These are phyloP conservation scores for Rosa rugosa DNA, from an alignment of 306 rosid genomes.

Conservation along the genomic window DNA sequence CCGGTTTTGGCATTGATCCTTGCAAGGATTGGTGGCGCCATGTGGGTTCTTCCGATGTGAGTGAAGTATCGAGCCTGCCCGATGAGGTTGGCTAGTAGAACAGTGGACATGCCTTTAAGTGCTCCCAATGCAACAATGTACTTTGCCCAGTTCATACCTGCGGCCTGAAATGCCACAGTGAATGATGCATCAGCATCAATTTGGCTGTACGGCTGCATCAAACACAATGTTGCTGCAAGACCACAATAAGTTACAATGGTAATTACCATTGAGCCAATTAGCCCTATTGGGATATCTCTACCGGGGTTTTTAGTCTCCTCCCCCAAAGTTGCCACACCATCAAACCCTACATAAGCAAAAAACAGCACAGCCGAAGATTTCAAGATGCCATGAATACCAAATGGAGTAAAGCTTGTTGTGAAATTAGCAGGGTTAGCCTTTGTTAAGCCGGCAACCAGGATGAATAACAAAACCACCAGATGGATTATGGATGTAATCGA, in stretches of 20 bases:
- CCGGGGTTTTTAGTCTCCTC: slow-evolving; percentile 33
- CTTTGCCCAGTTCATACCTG: slow-evolving; percentile 34
- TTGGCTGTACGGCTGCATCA: slow-evolving; percentile 27
- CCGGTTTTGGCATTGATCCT: slow-evolving; percentile 26
- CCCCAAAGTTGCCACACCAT: slow-evolving; percentile 26
- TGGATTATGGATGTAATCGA: slow-evolving; percentile 21
- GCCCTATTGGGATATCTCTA: slow-evolving; percentile 26
- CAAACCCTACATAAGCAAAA: slow-evolving; percentile 28
- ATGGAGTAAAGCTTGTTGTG: slow-evolving; percentile 15
- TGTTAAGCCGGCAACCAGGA: slow-evolving; percentile 14
- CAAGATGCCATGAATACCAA: slow-evolving; percentile 14
- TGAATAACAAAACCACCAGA: slow-evolving; percentile 26
- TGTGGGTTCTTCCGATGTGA: slow-evolving; percentile 36
- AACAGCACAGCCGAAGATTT: slow-evolving; percentile 32
- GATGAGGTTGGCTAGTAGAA: slow-evolving; percentile 27
- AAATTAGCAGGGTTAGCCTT: slow-evolving; percentile 21
- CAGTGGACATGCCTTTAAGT: slow-evolving; percentile 29
- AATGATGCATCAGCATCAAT: slow-evolving; percentile 29
- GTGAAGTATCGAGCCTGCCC: slow-evolving; percentile 39
- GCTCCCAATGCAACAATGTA: slow-evolving; percentile 39
- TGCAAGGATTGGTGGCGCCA: slow-evolving; percentile 35
- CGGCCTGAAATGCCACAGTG: slow-evolving; percentile 18
- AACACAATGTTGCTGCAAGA: slow-evolving; percentile 25
- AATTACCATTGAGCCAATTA: slow-evolving; percentile 28
- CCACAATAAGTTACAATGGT: slow-evolving; percentile 12